Base-by-base conservation (phyloP, 2,329 filamentous ascomycete species). In the Monosporascus ibericus region DNA sequence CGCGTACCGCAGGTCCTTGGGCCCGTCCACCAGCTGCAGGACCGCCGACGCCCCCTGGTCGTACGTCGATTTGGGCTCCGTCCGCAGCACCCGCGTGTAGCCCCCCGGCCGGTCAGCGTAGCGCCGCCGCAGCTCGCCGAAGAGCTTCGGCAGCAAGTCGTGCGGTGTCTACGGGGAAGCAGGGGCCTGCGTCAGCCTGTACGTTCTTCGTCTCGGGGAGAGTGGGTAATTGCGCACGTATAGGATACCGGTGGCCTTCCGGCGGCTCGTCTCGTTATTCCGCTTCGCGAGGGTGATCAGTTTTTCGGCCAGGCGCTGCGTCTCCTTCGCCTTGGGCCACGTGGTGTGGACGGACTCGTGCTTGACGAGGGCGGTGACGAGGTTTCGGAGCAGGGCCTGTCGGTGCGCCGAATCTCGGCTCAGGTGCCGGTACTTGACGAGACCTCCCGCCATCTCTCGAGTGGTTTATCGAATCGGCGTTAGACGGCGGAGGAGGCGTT, bases 321-420 rank as follows among this genome's bases (percentile, higher is more conserved):
- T 89, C 76, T 99, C 94, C 74, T 97, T 99, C 47, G 94, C 94
- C 75, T 97, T 97, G 69, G 87, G 86, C 80, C 88, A 96, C 74
- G 94, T 96, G 48, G 94, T 99, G 58, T 87, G 85, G 75, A 99
- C 95, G 58, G 90, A 85, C 76, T 99, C 94, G 72, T 95, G 85
- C 72, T 89, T 81, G 74, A 99, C 88, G 60, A 99, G 87, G 51
- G 92, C 94, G 61, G 92, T 96, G 69, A 97, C 92, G 56, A 99
- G 80, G 74, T 97, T 96, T 66, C 94, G 90, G 61, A 99, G 85
- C 62, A 99, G 84, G 50, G 94, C 92, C 75, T 92, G 84, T 69
- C 94, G 84, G 70, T 96, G 94, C 51, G 92, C 78, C 49, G 91
- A 96, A 61, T 84, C 80, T 63, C 94, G 91, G 73, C 85, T 86